Conservation (phyloP, 805 yeast genomes). For the Candida gorgasii region DNA sequence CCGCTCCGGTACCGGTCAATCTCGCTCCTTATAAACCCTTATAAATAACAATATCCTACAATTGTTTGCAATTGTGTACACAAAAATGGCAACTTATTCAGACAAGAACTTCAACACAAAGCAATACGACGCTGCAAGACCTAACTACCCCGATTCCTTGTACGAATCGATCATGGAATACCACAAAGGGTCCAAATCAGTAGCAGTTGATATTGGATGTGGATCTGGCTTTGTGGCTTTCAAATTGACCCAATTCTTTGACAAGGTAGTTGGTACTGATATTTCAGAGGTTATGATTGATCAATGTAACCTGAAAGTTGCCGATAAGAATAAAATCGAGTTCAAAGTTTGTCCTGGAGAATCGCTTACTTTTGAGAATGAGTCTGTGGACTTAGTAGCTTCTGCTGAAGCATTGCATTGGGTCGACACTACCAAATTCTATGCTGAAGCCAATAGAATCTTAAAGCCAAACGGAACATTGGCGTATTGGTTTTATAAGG, state of each 20-base stretch:
- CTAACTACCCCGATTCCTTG: constrained; percentile 40
- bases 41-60: too few species aligned
- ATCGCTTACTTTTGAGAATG: constrained; percentile 16
- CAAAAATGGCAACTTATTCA: constrained; percentile 34
- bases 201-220: constrained; percentile 48
- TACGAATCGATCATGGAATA: constrained; percentile 26
- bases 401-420: constrained; percentile 91
- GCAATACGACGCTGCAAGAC: constrained; percentile 39
- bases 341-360: constrained; percentile 38
- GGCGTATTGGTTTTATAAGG: constrained; percentile 79
- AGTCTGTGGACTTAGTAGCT: constrained; percentile 57
- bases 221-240: constrained; percentile 50
- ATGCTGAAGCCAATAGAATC: constrained; percentile 47
- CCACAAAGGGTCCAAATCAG: constrained; percentile 12
- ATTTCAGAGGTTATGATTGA: constrained; percentile 48
- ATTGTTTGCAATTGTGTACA: not conserved
- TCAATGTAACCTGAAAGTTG: constrained; percentile 18
- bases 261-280: constrained; percentile 48
- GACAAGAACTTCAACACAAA: constrained; percentile 30
- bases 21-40: not conserved
- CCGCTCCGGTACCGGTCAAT: not conserved
- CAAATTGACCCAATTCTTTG: constrained; percentile 34
- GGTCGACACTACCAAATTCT: constrained; percentile 61
- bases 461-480: constrained; percentile 66
- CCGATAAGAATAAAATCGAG: constrained; percentile 21